phyloP scores from a whole-genome alignment of 768 basidiomycete genomes.

The Suillus luteus region DNA sequence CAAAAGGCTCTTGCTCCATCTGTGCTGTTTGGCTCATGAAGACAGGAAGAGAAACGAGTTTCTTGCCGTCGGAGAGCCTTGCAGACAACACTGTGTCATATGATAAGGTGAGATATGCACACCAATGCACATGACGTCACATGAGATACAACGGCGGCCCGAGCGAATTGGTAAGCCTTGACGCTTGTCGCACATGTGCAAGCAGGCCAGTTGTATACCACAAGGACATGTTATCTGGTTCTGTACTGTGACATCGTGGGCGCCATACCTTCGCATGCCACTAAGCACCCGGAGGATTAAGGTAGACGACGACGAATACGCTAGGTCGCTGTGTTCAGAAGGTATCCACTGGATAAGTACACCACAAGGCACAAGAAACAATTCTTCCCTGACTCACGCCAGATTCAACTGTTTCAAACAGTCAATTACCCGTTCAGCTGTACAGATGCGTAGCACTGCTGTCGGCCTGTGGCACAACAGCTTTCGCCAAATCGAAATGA shows the following conservation, averaged over 20 bases:
- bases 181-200: background rate
- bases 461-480: background rate
- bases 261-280: background rate
- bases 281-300: background rate
- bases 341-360: background rate
- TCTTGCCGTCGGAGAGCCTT: constrained; percentile 15
- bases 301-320: background rate
- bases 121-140: background rate
- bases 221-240: background rate
- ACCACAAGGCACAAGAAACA: background rate
- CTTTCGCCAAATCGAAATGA: background rate
- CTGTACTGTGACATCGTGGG: background rate
- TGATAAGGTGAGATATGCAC: constrained; percentile 7
- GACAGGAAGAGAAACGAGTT: constrained; percentile 16
- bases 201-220: background rate
- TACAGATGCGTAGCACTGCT: background rate
- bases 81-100: background rate
- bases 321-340: background rate
- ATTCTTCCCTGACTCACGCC: background rate
- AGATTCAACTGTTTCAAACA: background rate
- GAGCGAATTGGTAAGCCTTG: background rate
- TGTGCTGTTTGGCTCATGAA: constrained; percentile 1
- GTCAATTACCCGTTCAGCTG: background rate
- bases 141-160: background rate
- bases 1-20: background rate